A percentile compares a stretch with the other conserved stretches of the same genome.
phyloP scores from a whole-genome alignment of 495 filamentous ascomycete genomes.

The Glutinoglossum americanum region DNA sequence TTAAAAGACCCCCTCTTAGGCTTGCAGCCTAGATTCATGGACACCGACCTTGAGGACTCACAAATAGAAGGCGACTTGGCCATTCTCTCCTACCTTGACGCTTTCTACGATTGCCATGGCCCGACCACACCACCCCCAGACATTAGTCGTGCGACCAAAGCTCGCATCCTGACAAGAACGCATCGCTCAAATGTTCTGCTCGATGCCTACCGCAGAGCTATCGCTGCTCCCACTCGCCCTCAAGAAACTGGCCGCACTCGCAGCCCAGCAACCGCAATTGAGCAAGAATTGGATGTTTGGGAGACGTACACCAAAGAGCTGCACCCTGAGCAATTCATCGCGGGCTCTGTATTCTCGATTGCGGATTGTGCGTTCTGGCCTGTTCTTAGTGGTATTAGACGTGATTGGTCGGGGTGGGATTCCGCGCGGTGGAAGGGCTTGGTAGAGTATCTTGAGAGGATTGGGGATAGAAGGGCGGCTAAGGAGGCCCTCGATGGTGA shows the following conservation, averaged over 20 bases:
- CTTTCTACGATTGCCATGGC: conserved; percentile 19
- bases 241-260: too few species aligned
- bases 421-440: not conserved
- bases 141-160: conserved; percentile 4
- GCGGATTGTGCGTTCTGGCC: conserved; percentile 60
- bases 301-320: conserved; percentile 22
- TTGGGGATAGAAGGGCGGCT: not conserved
- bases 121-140: too few species aligned
- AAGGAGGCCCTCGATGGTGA: not conserved
- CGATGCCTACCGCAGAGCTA: conserved; percentile 9
- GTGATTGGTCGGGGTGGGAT: not conserved
- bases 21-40: conserved; percentile 25
- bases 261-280: not conserved
- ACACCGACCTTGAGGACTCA: conserved; percentile 27
- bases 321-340: conserved; percentile 27
- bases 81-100: conserved; percentile 34
- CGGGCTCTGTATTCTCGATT: conserved; percentile 30
- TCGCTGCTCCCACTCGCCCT: not conserved
- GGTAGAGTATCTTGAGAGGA: not conserved
- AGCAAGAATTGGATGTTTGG: conserved; percentile 24
- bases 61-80: conserved; percentile 24
- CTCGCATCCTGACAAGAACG: conserved; percentile 4
- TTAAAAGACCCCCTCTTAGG: not conserved
- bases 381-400: conserved; percentile 35
- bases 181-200: conserved; percentile 6